Evolutionary conservation across 208 protist species (phyloP).

Genomic region (Trypanosoma cruzi): DNA sequence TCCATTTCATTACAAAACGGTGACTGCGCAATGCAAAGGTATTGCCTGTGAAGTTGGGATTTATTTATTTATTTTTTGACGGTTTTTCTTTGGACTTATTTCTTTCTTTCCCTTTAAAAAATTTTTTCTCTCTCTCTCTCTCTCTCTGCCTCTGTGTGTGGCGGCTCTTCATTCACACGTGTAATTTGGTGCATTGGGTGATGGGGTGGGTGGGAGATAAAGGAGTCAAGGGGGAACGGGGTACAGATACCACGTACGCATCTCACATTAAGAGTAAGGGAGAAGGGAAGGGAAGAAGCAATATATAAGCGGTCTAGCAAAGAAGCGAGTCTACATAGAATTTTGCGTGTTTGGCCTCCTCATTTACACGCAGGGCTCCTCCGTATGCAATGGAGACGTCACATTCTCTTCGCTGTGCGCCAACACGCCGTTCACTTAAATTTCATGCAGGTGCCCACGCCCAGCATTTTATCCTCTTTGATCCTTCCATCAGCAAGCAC

Average conservation of each 20-base stretch:
- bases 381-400: conserved; percentile 13
- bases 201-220: neutral
- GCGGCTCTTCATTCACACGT: neutral
- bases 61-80: neutral
- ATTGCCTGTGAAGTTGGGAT: neutral
- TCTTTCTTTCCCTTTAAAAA: neutral
- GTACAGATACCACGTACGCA: neutral
- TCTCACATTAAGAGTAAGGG: neutral
- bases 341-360: conserved; percentile 7
- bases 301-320: neutral
- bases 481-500: conserved; percentile 66
- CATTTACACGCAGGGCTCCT: neutral
- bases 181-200: too few species aligned
- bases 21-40: neutral
- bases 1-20: neutral
- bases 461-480: conserved; percentile 80
- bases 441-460: conserved; percentile 50
- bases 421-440: conserved; percentile 76
- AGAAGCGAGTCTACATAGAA: neutral
- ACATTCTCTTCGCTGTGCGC: conserved; percentile 38
- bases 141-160: neutral
- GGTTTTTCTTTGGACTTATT: neutral
- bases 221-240: neutral
- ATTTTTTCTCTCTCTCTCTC: conserved; percentile 2
- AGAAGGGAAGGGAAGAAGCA: neutral